phyloP scores from a whole-genome alignment of 2,329 filamentous ascomycete species.

The Reticulascus tulasneorum region DNA sequence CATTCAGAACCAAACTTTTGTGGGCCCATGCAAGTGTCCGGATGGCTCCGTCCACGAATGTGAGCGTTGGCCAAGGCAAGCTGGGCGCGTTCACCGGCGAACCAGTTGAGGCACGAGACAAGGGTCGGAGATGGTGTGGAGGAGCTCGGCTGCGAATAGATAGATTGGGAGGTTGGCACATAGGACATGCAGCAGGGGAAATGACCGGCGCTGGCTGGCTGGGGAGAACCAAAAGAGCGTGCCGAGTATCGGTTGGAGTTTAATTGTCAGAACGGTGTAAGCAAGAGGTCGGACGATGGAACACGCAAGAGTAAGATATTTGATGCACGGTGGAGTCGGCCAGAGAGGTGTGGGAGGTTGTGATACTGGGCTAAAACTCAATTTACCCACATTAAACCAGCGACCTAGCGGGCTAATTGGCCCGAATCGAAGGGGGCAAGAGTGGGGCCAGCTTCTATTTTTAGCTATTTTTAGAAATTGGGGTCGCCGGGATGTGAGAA shows the following conservation, averaged over 20 bases:
- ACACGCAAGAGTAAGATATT: background rate
- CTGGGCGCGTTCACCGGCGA: background rate
- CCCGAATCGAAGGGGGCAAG: background rate
- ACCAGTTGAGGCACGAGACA: slow-evolving; percentile 7
- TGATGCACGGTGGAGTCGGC: background rate
- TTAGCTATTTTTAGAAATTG: too few relatives aligned
- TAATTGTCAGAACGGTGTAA: too few relatives aligned
- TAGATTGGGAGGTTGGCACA: slow-evolving; percentile 12
- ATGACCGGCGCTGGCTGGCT: background rate
- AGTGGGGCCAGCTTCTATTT: too few relatives aligned
- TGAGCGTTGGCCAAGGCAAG: background rate
- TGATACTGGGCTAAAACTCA: background rate
- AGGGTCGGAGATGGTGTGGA: slow-evolving; percentile 7
- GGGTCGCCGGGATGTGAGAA: too few relatives aligned
- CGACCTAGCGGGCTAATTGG: slow-evolving; percentile 5
- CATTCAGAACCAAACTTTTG: too few relatives aligned
- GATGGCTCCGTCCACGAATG: background rate
- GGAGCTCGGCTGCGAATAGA: too few relatives aligned
- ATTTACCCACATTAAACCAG: slow-evolving; percentile 7
- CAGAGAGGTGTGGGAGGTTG: slow-evolving; percentile 1
- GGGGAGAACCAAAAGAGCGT: slow-evolving; percentile 1
- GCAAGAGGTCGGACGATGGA: background rate
- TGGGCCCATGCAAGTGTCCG: too few relatives aligned
- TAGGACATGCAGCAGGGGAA: background rate
- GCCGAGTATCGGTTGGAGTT: too few relatives aligned